phyloP scores from a whole-genome alignment of 352 stramenopile species.

The Pythium volutum region DNA sequence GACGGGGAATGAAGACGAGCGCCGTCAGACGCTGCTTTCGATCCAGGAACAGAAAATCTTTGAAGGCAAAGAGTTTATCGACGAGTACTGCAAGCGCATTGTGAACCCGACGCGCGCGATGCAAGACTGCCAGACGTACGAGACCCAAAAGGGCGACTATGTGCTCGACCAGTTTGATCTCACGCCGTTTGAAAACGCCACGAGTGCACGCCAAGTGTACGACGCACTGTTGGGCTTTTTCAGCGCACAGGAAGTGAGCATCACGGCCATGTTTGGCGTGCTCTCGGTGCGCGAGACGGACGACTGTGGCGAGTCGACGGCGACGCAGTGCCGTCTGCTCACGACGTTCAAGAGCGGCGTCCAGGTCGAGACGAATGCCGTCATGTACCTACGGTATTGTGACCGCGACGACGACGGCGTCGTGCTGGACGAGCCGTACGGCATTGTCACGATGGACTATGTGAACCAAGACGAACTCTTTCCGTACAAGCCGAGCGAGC shows the following conservation, averaged over 20 bases:
- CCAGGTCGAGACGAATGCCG: slow-evolving; percentile 20
- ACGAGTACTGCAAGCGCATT: slow-evolving; percentile 23
- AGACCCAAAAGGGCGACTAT: slow-evolving; percentile 21
- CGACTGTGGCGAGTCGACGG: slow-evolving; percentile 19
- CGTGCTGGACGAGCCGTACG: slow-evolving; percentile 23
- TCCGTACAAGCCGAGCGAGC: slow-evolving; percentile 18
- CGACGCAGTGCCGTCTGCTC: slow-evolving; percentile 16
- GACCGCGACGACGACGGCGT: slow-evolving; percentile 22
- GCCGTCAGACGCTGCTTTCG: slow-evolving; percentile 17
- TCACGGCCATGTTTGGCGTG: slow-evolving; percentile 22
- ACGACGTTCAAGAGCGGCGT: slow-evolving; percentile 21
- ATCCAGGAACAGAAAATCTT: slow-evolving; percentile 23
- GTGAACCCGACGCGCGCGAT: slow-evolving; percentile 21
- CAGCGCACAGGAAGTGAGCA: slow-evolving; percentile 21
- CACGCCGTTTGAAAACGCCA: slow-evolving; percentile 18
- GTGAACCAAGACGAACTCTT: slow-evolving; percentile 33
- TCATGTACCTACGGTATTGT: slow-evolving; percentile 23
- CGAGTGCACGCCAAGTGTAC: slow-evolving; percentile 17
- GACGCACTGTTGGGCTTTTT: slow-evolving; percentile 22
- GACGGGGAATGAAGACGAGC: slow-evolving; percentile 12
- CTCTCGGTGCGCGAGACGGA: slow-evolving; percentile 23
- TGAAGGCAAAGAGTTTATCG: slow-evolving; percentile 23
- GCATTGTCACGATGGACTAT: slow-evolving; percentile 21
- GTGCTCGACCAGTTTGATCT: slow-evolving; percentile 21
- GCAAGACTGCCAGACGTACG: slow-evolving; percentile 21